Conservation (phyloP, 2,329 filamentous ascomycete genomes). For the Xylaria arbuscula region DNA sequence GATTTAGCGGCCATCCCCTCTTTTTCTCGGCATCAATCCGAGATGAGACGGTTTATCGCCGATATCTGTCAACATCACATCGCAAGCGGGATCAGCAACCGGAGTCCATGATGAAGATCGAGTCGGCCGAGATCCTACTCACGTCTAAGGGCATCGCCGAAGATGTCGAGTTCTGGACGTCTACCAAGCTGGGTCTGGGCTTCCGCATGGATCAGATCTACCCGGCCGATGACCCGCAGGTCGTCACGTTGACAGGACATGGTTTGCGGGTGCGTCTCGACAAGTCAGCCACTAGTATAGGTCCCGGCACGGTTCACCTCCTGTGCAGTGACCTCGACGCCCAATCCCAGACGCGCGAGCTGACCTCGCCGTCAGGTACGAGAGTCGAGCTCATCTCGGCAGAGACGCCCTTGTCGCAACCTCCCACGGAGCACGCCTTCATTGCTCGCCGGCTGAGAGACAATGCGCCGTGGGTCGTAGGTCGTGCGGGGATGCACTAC, state of each 20-base stretch:
- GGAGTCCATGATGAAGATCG: conserved; percentile 33
- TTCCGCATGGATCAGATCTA: conserved; percentile 41
- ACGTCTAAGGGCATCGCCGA: conserved; percentile 39
- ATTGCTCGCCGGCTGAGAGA: conserved; percentile 33
- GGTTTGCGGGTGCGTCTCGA: conserved; percentile 38
- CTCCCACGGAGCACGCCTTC: conserved; percentile 36
- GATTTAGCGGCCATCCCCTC: conserved; percentile 19
- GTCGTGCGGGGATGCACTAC: conserved; percentile 39
- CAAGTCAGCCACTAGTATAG: conserved; percentile 18
- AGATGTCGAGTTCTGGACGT: conserved; percentile 40
- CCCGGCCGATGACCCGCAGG: conserved; percentile 39
- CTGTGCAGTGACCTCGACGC: conserved; percentile 31
- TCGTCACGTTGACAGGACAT: conserved; percentile 36
- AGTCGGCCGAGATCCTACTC: conserved; percentile 37
- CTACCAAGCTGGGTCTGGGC: conserved; percentile 30
- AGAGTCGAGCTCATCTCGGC: conserved; percentile 35
- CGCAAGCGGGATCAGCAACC: background rate
- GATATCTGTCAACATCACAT: conserved; percentile 22
- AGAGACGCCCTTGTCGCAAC: conserved; percentile 26
- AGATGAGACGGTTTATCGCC: conserved; percentile 12
- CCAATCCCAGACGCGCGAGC: conserved; percentile 20
- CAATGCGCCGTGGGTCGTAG: conserved; percentile 39
- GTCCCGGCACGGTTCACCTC: conserved; percentile 28
- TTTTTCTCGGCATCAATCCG: background rate
- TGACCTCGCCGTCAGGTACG: conserved; percentile 38